These are phyloP conservation scores for Paecilomyces variotii DNA, from an alignment of 2,329 filamentous ascomycete species.

Conservation along the genomic window DNA sequence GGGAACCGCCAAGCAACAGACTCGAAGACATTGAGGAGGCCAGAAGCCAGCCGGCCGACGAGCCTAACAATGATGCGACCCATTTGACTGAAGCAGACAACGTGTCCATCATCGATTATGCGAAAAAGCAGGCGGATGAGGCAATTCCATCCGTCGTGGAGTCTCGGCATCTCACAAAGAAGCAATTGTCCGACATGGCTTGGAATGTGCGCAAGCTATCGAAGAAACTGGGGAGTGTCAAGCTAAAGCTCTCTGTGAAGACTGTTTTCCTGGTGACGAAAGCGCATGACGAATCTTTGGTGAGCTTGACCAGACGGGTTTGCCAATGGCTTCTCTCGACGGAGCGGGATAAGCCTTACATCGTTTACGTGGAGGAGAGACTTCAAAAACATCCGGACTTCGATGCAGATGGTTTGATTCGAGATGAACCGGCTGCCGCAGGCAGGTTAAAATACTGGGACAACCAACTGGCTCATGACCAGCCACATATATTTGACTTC, in stretches of 20 bases:
- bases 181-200: constrained; percentile 92
- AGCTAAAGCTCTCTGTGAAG: constrained; percentile 71
- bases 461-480: constrained; percentile 63
- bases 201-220: constrained; percentile 89
- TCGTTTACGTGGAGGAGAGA: constrained; percentile 72
- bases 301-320: constrained; percentile 68
- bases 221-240: constrained; percentile 74
- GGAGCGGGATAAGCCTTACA: constrained; percentile 60
- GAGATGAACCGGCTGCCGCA: constrained; percentile 48
- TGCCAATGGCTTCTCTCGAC: constrained; percentile 71
- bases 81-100: constrained; percentile 13
- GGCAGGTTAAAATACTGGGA: constrained; percentile 74
- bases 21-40: constrained; percentile 7
- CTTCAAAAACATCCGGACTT: constrained; percentile 66
- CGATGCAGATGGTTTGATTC: constrained; percentile 59
- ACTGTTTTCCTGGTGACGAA: constrained; percentile 87
- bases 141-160: constrained; percentile 40
- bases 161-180: constrained; percentile 82
- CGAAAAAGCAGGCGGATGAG: constrained; percentile 12
- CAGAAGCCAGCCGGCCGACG: constrained; percentile 10
- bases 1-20: constrained; percentile 13
- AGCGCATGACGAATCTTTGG: constrained; percentile 73
- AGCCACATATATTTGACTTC: constrained; percentile 88
- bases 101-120: constrained; percentile 17
- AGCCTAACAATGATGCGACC: constrained; percentile 12